Conservation (phyloP, 2,329 filamentous ascomycete species). For the Zalaria obscura region DNA sequence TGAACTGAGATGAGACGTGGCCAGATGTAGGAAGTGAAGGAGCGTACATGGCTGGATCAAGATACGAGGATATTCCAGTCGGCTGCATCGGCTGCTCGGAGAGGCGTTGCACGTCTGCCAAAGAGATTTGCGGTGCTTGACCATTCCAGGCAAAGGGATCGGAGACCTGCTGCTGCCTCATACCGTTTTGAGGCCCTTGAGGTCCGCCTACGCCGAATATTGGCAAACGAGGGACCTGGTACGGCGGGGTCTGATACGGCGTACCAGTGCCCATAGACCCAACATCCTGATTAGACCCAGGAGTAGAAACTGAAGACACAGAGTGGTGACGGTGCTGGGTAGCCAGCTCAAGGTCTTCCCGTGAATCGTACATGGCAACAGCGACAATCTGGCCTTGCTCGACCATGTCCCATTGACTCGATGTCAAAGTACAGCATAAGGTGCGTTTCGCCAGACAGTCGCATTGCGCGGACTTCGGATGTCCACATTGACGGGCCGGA, state of each 20-base stretch:
- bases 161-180: not conserved
- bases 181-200: not conserved
- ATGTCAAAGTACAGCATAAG: conserved; percentile 3
- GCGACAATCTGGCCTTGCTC: conserved; percentile 1
- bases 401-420: conserved; percentile 4
- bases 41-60: not conserved
- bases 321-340: not conserved
- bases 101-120: not conserved
- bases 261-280: no score
- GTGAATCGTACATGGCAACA: conserved; percentile 5
- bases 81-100: no score
- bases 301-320: not conserved
- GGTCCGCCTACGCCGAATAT: conserved; percentile 4
- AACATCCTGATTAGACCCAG: not conserved
- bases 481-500: conserved; percentile 6
- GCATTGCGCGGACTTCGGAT: conserved; percentile 3
- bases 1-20: not conserved
- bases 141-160: conserved; percentile 3
- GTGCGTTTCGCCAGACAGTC: conserved; percentile 5
- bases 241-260: not conserved
- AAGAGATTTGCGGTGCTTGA: not conserved
- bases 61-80: not conserved
- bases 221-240: conserved; percentile 1
- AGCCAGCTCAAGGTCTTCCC: conserved; percentile 1
- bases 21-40: not conserved